Conservation (phyloP, 202 grass and related monocot species). For the Panicum virgatum region DNA sequence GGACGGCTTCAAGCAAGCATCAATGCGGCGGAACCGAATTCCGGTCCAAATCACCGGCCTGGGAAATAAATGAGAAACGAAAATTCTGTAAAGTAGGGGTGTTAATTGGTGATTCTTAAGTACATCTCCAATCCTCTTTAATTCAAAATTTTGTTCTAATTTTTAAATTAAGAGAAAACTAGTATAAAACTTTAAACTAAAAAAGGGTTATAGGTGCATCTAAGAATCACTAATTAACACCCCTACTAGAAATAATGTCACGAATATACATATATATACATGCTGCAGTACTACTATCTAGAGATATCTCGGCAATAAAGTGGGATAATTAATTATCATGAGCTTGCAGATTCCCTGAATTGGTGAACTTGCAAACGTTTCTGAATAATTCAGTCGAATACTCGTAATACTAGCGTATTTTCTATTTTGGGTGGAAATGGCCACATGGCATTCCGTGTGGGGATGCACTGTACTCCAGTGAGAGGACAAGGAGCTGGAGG, state of each 20-base stretch:
- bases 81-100: too few species aligned
- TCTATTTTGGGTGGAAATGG: neutral
- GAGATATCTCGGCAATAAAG: neutral
- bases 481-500: neutral
- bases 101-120: too few species aligned
- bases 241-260: neutral
- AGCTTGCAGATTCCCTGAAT: neutral
- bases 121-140: too few species aligned
- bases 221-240: too few species aligned
- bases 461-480: neutral
- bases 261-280: neutral
- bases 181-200: too few species aligned
- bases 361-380: neutral
- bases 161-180: too few species aligned
- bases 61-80: neutral
- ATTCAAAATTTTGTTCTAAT: too few species aligned
- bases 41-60: neutral
- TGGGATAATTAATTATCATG: neutral
- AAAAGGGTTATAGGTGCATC: too few species aligned
- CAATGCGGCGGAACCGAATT: neutral
- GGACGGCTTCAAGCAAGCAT: slow-evolving; percentile 19
- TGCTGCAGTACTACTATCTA: neutral
- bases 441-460: slow-evolving; percentile 30
- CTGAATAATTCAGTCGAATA: neutral
- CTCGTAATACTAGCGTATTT: neutral